Conservation (phyloP, 2,329 filamentous ascomycete species). For the Aspergillus awamori region DNA sequence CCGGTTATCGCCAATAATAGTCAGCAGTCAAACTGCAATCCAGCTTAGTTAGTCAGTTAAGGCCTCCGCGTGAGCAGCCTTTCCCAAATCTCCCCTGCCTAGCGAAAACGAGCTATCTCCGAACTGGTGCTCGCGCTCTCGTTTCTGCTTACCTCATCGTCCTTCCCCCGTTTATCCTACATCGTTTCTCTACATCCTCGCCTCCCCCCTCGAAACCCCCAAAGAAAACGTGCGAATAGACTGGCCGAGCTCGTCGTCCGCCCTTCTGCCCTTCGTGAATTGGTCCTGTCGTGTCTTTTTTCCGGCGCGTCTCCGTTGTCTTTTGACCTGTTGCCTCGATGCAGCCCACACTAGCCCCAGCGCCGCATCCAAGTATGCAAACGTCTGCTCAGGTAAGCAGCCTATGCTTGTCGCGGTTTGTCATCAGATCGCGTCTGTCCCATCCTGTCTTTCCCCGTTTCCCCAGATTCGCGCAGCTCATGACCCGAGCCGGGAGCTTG, state of each 20-base stretch:
- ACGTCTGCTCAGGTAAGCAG: conserved; percentile 59
- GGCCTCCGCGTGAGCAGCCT: not conserved
- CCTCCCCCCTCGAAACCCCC: conserved; percentile 12
- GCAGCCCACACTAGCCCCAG: conserved; percentile 53
- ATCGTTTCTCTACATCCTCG: conserved; percentile 20
- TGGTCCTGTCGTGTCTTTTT: conserved; percentile 16
- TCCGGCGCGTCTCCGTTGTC: conserved; percentile 24
- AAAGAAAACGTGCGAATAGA: conserved; percentile 14
- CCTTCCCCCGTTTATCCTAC: conserved; percentile 27
- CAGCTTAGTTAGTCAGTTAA: not conserved
- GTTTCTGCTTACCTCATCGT: conserved; percentile 42
- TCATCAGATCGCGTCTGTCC: conserved; percentile 35
- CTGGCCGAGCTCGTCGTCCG: conserved; percentile 1
- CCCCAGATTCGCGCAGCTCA: conserved; percentile 12
- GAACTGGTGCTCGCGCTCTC: conserved; percentile 4
- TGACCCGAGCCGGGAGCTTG: not conserved
- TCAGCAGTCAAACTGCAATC: conserved; percentile 14
- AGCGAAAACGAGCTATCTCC: conserved; percentile 21
- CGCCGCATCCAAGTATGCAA: conserved; percentile 53
- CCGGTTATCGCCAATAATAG: conserved; percentile 15
- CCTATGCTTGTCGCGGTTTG: conserved; percentile 38
- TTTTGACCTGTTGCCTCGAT: conserved; percentile 31
- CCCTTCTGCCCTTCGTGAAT: conserved; percentile 18
- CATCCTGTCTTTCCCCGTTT: conserved; percentile 9
- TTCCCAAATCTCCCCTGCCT: conserved; percentile 12